phyloP scores from a whole-genome alignment of 169 alveolate genomes.

The Sarcocystis neurona region DNA sequence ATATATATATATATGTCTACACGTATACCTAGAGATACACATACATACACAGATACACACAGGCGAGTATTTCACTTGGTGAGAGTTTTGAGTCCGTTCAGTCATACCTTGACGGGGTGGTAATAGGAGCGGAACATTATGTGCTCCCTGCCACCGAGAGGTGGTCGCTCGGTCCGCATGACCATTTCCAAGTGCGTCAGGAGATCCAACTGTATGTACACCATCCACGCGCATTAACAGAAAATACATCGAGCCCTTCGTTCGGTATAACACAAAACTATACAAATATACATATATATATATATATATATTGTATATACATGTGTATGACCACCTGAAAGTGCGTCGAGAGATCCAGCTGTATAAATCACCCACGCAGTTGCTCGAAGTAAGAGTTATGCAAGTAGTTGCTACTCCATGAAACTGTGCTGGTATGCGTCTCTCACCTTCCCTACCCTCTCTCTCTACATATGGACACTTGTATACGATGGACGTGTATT shows the following conservation, averaged over 20 bases:
- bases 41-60: neutral
- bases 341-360: no score
- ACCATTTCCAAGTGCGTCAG: conserved; percentile 97
- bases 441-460: no score
- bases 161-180: conserved; percentile 93
- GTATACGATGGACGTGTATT: no score
- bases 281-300: neutral
- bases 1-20: no score
- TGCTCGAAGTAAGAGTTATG: no score
- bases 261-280: neutral
- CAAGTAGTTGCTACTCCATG: no score
- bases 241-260: neutral
- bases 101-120: conserved; percentile 79
- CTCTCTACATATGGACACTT: no score
- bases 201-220: conserved; percentile 82
- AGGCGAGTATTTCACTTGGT: neutral
- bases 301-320: neutral
- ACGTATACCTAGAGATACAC: neutral
- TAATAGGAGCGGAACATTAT: conserved; percentile 81
- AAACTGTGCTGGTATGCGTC: no score
- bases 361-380: no score
- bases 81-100: no score
- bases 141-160: conserved; percentile 92
- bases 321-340: no score
- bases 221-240: neutral